These are phyloP conservation scores for Heteromeles arbutifolia DNA, from an alignment of 306 rosid species.

Conservation along the genomic window DNA sequence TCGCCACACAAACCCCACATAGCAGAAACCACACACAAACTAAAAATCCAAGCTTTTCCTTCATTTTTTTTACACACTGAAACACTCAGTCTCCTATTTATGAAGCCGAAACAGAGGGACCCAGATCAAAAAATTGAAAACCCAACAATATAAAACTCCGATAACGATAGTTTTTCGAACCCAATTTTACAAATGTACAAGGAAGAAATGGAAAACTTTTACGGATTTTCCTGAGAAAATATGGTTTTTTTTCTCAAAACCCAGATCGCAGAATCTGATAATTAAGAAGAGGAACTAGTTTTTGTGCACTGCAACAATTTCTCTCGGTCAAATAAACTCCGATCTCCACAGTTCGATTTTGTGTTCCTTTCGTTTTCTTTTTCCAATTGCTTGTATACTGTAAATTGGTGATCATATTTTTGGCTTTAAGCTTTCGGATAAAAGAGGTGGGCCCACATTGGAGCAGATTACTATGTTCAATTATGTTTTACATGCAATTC, in stretches of 20 bases:
- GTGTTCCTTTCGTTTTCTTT: neutral
- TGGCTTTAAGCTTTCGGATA: neutral
- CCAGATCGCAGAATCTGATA: slow-evolving; percentile 28
- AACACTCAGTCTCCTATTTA: neutral
- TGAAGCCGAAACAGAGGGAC: slow-evolving; percentile 7
- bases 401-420: too few species aligned
- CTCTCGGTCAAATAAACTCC: neutral
- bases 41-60: slow-evolving; percentile 31
- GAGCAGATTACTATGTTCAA: neutral
- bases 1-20: slow-evolving; percentile 48
- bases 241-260: neutral
- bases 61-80: slow-evolving; percentile 24
- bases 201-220: neutral
- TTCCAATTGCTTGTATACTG: neutral
- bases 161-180: neutral
- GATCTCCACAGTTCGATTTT: neutral
- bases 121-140: slow-evolving; percentile 9
- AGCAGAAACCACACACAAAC: slow-evolving; percentile 43
- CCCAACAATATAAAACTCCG: slow-evolving; percentile 14
- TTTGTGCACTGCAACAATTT: slow-evolving; percentile 17
- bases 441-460: neutral
- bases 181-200: neutral
- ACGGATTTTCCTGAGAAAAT: neutral
- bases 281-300: slow-evolving; percentile 1
- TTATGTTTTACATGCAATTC: slow-evolving; percentile 2